These are phyloP conservation scores for Didymella keratinophila DNA, from an alignment of 2,329 filamentous ascomycete genomes.

Conservation along the genomic window DNA sequence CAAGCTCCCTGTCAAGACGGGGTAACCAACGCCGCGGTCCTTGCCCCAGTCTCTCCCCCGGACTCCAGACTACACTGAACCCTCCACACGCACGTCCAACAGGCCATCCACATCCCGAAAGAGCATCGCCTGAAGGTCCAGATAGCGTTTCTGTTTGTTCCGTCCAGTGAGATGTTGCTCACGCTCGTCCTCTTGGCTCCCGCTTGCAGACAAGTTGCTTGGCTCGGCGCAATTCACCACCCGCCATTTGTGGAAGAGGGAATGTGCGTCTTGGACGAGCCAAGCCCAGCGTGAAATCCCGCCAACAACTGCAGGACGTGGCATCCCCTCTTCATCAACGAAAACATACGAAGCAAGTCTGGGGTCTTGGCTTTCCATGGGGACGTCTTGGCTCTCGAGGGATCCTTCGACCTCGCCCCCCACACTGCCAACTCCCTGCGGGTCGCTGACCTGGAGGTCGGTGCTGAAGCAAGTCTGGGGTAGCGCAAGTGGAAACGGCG, in stretches of 20 bases:
- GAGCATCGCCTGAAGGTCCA: constrained; percentile 17
- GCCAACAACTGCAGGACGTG: constrained; percentile 19
- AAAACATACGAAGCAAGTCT: constrained; percentile 16
- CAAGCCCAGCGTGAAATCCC: constrained; percentile 23
- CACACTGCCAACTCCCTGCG: constrained; percentile 5
- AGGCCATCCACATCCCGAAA: constrained; percentile 14
- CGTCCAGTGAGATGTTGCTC: constrained; percentile 24
- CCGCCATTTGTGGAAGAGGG: constrained; percentile 25
- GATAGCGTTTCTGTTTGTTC: constrained; percentile 17
- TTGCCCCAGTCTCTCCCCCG: constrained; percentile 20
- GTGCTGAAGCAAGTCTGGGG: constrained; percentile 16
- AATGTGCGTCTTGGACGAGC: constrained; percentile 24
- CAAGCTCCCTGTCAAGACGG: constrained; percentile 37
- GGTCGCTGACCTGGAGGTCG: constrained; percentile 3
- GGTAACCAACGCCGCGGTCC: constrained; percentile 31
- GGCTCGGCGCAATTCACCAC: constrained; percentile 18
- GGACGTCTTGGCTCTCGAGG: constrained; percentile 7
- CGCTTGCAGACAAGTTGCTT: constrained; percentile 19
- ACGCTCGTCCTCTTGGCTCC: constrained; percentile 15
- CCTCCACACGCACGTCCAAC: constrained; percentile 25
- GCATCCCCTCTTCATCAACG: constrained; percentile 12
- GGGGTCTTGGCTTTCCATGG: constrained; percentile 8
- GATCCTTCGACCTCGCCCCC: constrained; percentile 1
- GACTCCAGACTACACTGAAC: constrained; percentile 26
- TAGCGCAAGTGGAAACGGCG: constrained; percentile 2